Evolutionary conservation across 2,329 filamentous ascomycete genomes (phyloP), one percentile per base, ranked within the genome.

Genomic region (Monilinia vaccinii-corymbosi): DNA sequence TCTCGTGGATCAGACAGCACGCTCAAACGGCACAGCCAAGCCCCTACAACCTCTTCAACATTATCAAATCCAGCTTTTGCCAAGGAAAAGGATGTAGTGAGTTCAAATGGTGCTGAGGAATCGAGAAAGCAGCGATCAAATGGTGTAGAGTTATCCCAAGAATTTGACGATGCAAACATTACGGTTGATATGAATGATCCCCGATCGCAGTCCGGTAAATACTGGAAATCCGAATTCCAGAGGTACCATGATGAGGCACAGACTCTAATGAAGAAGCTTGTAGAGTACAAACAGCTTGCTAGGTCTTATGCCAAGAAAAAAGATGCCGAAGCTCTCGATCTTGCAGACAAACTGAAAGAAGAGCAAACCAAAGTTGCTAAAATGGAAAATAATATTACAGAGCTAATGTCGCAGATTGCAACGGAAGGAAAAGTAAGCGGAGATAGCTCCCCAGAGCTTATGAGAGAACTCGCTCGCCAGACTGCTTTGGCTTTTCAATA

Each of bases 241-340:
- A 81, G 79, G 58, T 93, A 92, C 69, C 84, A 89, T 52, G 78
- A 83, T 48, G 86, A 88, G 63, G 88, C 88, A 64, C 84, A 83
- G 71, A 80, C 78, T 47, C 87, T 92, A 72, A 86, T 91, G 78
- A 85, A 85, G 75, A 89, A 87, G 75, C 78, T 93, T 69, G 81
- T 92, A 70, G 84, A 83, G 70, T 92, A 91, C 77, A 90, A 91
- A 76, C 83, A 89, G 70, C 78, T 90, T 63, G 87, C 88, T 60
- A 92, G 89, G 74, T 86, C 85, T 59, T 92, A 87, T 69, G 89
- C 89, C 47, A 85, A 86, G 71, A 83, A 87, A 74, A 92, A 91
- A 72, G 89, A 93, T 69, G 77, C 79, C 21, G 86, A 91, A 71
- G 85, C 86, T 25, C 79, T 82, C 31, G 80, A 87, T 60, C 74